These are phyloP conservation scores for Poa pratensis DNA, from an alignment of 176 grass and related monocot genomes.

Conservation along the genomic window DNA sequence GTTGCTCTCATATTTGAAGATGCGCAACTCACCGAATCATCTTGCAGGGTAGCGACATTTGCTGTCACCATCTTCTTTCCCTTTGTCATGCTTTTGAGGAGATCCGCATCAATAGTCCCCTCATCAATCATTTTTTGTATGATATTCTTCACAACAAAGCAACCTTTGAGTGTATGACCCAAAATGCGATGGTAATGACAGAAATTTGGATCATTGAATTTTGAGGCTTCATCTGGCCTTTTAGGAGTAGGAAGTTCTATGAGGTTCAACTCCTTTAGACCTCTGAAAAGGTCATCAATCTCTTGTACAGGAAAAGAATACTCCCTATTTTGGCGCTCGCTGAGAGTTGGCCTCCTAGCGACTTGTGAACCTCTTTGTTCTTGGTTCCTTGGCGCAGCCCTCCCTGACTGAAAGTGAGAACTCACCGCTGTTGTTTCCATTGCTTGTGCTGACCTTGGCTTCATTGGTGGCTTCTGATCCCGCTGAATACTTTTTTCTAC, in stretches of 20 bases:
- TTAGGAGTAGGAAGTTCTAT: not conserved
- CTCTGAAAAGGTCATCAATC: not conserved
- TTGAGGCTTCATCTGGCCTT: not conserved
- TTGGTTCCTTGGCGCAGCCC: fast-evolving
- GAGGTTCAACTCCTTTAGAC: not conserved
- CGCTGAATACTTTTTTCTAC: fast-evolving
- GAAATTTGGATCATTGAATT: not conserved
- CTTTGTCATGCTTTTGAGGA: conserved; percentile 7
- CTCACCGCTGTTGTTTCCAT: not conserved
- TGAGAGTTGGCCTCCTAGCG: not conserved
- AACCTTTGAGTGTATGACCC: not conserved
- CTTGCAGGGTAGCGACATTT: not conserved
- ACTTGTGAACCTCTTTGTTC: fast-evolving
- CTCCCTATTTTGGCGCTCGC: not conserved
- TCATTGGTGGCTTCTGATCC: not conserved
- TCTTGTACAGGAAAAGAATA: not conserved
- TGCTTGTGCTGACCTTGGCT: not conserved
- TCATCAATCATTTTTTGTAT: no score
- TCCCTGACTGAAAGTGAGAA: fast-evolving
- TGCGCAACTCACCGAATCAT: conserved; percentile 2
- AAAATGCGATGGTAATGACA: not conserved
- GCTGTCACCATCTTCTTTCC: not conserved
- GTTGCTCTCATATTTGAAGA: not conserved
- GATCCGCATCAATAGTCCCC: not conserved
- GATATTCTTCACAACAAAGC: conserved; percentile 2